Evolutionary conservation across 2,329 filamentous ascomycete genomes (phyloP), one percentile per base, ranked within the genome.

Genomic region (Lachnellula occidentalis): DNA sequence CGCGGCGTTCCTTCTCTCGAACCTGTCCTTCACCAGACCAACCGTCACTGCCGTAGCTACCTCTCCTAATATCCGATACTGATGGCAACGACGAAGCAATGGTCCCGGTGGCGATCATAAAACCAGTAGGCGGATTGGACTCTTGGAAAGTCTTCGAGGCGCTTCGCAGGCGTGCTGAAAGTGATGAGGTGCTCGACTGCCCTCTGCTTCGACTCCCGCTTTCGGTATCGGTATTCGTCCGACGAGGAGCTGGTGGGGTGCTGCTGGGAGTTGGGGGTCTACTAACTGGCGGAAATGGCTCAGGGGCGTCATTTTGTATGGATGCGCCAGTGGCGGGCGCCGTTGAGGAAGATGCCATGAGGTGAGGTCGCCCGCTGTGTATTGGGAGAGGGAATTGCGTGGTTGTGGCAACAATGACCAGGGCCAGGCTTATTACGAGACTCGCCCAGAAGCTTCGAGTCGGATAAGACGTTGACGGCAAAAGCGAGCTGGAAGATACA

Each of bases 61-160:
- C 67, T 58, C 63, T 57, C 48, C 67, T 63, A 14, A 69, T 66
- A 55, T 69, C 63, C 4, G 57, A 46, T 31, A 68, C 43, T 7
- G 66, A 62, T 58, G 66, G 66, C 36, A 66, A 56, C n/a, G 57
- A 55, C 3, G 66, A 63, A n/a, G 61, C 73, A 51, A 78, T 71
- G 34, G 72, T 69, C 39, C 75, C 72, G 0, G 76, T 76, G 15
- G 76, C 76, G 14, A 76, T 73, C 56, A 74, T 72, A 62, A 80
- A 77, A 11, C 76, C 76, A 47, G 69, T 70, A 2, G 76, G 78
- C 11, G 74, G 69, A 12, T 71, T 72, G 5, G 77, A 79, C 46
- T 75, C 71, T 52, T 72, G 70, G 56, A 80, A 79, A 5, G 58
- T 63, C 50, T 63, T 63, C 1, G 66, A 68, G 14, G 61, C 67